Evolutionary conservation across 495 filamentous ascomycete species (phyloP).

Genomic region (Alectoria sarmentosa): DNA sequence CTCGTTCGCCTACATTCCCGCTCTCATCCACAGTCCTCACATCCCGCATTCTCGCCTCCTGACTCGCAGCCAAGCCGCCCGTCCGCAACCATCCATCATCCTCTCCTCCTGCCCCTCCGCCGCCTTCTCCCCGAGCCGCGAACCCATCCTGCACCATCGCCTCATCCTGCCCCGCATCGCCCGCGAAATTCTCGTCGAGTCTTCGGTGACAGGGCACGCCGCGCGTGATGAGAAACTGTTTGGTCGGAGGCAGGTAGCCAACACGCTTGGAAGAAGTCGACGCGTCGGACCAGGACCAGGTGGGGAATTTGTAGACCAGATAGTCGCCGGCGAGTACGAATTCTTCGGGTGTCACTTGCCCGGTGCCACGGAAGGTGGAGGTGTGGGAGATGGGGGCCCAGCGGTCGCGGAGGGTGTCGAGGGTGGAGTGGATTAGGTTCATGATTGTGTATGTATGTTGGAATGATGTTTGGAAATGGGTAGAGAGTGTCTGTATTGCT

Average conservation of each 20-base stretch:
- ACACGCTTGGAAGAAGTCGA: conserved; percentile 69
- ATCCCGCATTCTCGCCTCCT: conserved; percentile 67
- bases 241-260: conserved; percentile 73
- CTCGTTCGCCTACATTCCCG: conserved; percentile 64
- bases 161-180: conserved; percentile 77
- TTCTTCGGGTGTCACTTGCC: conserved; percentile 96
- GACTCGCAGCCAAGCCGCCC: conserved; percentile 51
- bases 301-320: conserved; percentile 97
- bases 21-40: conserved; percentile 80
- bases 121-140: conserved; percentile 40
- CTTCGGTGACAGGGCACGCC: conserved; percentile 88
- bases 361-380: conserved; percentile 87
- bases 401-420: conserved; percentile 80
- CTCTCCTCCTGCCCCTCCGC: conserved; percentile 48
- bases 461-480: neutral
- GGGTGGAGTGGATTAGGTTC: conserved; percentile 35
- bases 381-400: conserved; percentile 81
- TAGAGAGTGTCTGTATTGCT: neutral
- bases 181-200: conserved; percentile 88
- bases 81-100: conserved; percentile 91
- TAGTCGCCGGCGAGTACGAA: conserved; percentile 96
- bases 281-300: conserved; percentile 95
- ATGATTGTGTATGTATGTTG: conserved; percentile 1
- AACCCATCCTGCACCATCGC: conserved; percentile 74
- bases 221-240: conserved; percentile 93